Conservation (phyloP, 305 asterid genomes). For the Fraxinus xanthoxyloides region DNA sequence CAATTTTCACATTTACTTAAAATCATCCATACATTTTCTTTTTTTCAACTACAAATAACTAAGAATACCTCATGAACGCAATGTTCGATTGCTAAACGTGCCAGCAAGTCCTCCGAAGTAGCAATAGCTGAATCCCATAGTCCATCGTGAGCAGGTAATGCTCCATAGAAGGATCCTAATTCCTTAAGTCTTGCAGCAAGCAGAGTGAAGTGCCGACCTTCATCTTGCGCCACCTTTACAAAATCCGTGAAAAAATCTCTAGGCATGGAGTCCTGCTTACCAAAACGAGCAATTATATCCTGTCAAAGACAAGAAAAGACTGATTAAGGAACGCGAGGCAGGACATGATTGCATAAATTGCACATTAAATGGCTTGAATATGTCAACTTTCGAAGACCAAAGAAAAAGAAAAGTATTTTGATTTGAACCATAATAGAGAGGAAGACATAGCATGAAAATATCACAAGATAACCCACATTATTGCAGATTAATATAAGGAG, state of each 20-base stretch:
- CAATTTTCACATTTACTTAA: neutral
- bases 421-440: neutral
- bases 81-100: slow-evolving; percentile 87
- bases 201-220: slow-evolving; percentile 87
- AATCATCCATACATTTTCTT: neutral
- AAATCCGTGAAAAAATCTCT: slow-evolving; percentile 87
- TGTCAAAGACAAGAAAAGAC: slow-evolving; percentile 20
- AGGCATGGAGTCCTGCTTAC: slow-evolving; percentile 82
- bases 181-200: slow-evolving; percentile 76
- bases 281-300: slow-evolving; percentile 96
- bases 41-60: slow-evolving; percentile 2
- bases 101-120: slow-evolving; percentile 72
- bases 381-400: neutral
- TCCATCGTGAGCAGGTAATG: slow-evolving; percentile 93
- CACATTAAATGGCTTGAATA: neutral
- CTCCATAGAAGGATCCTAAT: slow-evolving; percentile 92
- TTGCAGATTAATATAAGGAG: neutral
- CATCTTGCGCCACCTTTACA: slow-evolving; percentile 96
- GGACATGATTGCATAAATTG: neutral
- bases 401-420: neutral
- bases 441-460: neutral
- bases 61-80: slow-evolving; percentile 90
- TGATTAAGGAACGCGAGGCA: neutral
- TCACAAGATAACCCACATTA: neutral
- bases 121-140: slow-evolving; percentile 96